Evolutionary conservation across 1,284 basidiomycete genomes (phyloP), one percentile per base, ranked within the genome.

Genomic region (Boletellus deceptivus): DNA sequence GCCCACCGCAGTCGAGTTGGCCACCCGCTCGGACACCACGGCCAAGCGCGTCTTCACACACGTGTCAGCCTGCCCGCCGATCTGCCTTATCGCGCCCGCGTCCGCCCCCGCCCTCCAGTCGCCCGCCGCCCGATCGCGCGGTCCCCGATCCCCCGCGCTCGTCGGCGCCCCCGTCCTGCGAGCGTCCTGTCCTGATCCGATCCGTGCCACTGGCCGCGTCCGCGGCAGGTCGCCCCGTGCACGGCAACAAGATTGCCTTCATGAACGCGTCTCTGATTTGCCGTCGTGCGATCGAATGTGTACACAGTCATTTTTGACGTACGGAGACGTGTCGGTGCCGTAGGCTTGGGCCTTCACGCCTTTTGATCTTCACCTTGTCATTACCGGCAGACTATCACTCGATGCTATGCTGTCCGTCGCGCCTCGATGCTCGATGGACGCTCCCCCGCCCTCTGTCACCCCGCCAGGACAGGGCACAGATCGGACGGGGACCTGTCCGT

Each of bases 261-360:
- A 59, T 54, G 27, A 53, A 51, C 38, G 18, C 50, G 42, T 37
- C 47, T 58, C 39, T 56, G 60, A 61, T 61, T 63, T 60, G 55
- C 59, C 57, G 53, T 49, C n/a, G 40, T 54, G 24, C 45, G 49
- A 60, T 54, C 54, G 9, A 18, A 39, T 43, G 31, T 34, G 10
- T 17, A 16, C 52, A 44, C 53, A 40, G 39, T 53, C 45, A 59
- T 9, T 41, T 61, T 59, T 63, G 52, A 65, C 63, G 62, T 65
- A 65, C 56, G 49, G 7, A 63, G 52, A 61, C 60, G 56, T 61
- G 49, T 63, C 59, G 59, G 59, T 56, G 50, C 59, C 59, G 59
- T 63, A 13, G 46, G 10, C 20, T 31, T 22, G 3, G 14, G 53
- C 46, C 39, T 44, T 59, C 54, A 31, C 43, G 8, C 29, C 50